phyloP scores from a whole-genome alignment of 192 early-diverging fungal species.

The Coemansia sp. region DNA sequence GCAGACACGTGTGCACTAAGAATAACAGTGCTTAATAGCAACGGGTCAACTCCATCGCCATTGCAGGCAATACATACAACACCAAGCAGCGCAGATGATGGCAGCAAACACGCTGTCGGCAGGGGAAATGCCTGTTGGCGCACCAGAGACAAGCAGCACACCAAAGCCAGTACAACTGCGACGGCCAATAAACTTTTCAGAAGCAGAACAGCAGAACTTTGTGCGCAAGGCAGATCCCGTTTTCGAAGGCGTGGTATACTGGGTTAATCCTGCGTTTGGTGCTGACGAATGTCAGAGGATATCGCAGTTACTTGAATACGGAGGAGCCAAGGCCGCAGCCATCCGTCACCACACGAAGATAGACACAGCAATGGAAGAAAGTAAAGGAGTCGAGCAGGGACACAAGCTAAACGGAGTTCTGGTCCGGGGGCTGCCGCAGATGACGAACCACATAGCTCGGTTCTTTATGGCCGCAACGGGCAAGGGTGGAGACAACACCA shows the following conservation, averaged over 20 bases:
- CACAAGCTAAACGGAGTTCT: constrained; percentile 42
- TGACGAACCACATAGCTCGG: constrained; percentile 38
- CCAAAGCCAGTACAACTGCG: neutral
- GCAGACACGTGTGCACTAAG: neutral
- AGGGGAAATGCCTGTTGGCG: neutral
- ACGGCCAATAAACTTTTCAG: constrained; percentile 13
- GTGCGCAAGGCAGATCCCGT: constrained; percentile 26
- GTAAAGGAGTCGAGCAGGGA: neutral
- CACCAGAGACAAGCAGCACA: neutral
- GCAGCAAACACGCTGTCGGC: neutral
- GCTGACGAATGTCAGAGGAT: constrained; percentile 21
- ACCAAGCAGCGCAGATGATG: neutral
- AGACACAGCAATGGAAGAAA: neutral
- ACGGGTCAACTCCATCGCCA: neutral
- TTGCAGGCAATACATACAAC: neutral
- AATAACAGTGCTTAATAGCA: neutral
- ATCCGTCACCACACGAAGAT: constrained; percentile 14
- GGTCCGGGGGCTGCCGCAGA: constrained; percentile 39
- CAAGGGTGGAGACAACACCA: neutral
- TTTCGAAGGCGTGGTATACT: constrained; percentile 44
- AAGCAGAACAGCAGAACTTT: constrained; percentile 37
- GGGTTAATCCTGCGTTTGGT: constrained; percentile 40
- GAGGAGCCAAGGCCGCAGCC: constrained; percentile 38
- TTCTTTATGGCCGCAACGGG: constrained; percentile 22
- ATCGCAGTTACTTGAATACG: constrained; percentile 26